Conservation (phyloP, 345 rosid species). For the Syzygium grande region DNA sequence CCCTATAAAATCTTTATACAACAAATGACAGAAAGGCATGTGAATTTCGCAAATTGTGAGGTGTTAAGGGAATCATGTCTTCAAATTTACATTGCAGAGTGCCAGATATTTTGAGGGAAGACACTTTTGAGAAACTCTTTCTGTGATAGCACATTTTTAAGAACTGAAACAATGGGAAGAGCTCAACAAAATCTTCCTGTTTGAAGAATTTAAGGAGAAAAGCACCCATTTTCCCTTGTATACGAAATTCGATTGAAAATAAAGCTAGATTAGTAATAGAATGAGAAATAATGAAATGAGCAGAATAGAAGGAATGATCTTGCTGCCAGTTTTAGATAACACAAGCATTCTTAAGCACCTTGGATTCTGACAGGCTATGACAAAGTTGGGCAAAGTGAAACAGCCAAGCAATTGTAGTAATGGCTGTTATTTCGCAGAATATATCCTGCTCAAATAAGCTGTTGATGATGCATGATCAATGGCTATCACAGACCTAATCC, state of each 20-base stretch:
- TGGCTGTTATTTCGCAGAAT: not conserved
- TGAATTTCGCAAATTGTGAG: not conserved
- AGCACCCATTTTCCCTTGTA: not conserved
- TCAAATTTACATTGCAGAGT: not conserved
- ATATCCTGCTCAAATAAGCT: not conserved
- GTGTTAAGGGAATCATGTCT: not conserved
- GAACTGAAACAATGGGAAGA: not conserved
- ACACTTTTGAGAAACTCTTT: not conserved
- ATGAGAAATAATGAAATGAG: not conserved
- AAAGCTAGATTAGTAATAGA: not conserved
- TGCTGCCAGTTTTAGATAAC: not conserved
- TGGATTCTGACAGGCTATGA: not conserved
- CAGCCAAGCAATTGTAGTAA: not conserved
- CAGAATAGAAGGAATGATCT: not conserved
- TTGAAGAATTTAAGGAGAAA: not conserved
- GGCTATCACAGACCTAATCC: not conserved
- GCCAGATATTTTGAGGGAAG: not conserved
- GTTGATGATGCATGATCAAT: not conserved
- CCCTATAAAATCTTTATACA: not conserved
- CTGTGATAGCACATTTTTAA: not conserved
- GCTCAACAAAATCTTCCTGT: not conserved
- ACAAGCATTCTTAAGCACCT: not conserved
- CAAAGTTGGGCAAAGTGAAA: not conserved
- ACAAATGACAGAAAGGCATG: not conserved
- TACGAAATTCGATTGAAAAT: not conserved